Base-by-base conservation (phyloP, 2,329 filamentous ascomycete genomes). In the Leptosphaerulina australis region DNA sequence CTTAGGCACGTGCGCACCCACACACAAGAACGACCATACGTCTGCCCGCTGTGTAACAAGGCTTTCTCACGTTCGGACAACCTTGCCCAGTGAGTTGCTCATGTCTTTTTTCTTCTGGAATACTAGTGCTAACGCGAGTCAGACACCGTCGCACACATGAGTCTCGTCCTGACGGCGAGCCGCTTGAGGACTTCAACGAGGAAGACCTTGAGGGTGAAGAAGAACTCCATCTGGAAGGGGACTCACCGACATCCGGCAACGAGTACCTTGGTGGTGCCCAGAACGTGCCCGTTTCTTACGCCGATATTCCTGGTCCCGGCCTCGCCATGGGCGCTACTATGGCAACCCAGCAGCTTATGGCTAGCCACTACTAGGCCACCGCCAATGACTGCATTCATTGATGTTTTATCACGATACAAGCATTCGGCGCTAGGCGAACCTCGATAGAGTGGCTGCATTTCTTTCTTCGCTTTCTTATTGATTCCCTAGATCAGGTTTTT, bases 41-140 rank as follows among this genome's bases (percentile, higher is more conserved):
- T 95, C 72, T 99, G 94, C 84, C 89, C 90, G 64, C 88, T 96
- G 76, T 99, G 94, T 85, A 96, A 90, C 83, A 97, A 97, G 82
- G 93, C 93, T 61, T 99, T 99, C 76, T 97, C 94, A 53, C 84
- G 94, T 77, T 97, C 93, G 69, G 94, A 99, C 80, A 99, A 99
- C 75, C 88, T 99, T 77, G 94, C 94, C 75, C 94, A 99, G 89
- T 96, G 91, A 75, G 82, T 64, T 37, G 20, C 33, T 36, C 35
- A 45, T 33, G 44, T 46, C 33, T 37, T 5, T 36, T 34, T 8
- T 25, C n/a, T 50, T 44, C 35, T 53, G 49, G 44, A 44, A 34
- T 47, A 52, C 31, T 26, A 35, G 38, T 60, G 36, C 67, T 72
- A 71, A 83, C 69, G 31, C 37, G 50, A 57, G 56, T 22, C 61